phyloP scores from a whole-genome alignment of 495 filamentous ascomycete species.

The Penicillium psychrofluorescens region DNA sequence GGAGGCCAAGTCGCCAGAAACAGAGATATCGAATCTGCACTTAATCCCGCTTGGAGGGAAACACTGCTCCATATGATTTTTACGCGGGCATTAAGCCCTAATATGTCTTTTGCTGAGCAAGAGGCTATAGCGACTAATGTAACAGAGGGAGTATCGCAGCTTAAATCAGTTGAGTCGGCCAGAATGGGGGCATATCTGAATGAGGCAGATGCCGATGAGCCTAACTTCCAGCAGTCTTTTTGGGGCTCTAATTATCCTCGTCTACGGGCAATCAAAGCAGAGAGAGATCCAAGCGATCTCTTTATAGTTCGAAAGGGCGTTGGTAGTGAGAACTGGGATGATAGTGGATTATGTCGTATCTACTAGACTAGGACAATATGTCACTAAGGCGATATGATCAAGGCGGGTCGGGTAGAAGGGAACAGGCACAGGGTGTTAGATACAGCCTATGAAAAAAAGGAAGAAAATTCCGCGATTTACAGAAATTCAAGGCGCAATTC shows the following conservation, averaged over 20 bases:
- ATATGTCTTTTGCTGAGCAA: neutral
- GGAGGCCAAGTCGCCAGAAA: neutral
- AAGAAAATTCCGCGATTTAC: neutral
- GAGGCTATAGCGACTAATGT: neutral
- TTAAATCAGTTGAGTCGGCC: neutral
- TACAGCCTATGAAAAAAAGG: too few relatives aligned
- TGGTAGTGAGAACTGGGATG: slow-evolving; percentile 4
- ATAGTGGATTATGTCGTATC: slow-evolving; percentile 1
- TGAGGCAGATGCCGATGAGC: neutral
- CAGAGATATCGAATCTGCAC: neutral
- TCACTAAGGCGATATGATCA: too few relatives aligned
- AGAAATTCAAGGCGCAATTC: neutral
- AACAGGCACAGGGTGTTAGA: too few relatives aligned
- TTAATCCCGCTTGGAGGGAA: slow-evolving; percentile 1
- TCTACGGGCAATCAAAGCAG: neutral
- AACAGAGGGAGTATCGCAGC: neutral
- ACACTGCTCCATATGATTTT: neutral
- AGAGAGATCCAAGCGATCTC: neutral
- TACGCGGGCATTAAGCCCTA: neutral
- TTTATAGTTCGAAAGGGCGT: slow-evolving; percentile 1
- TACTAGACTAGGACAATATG: too few relatives aligned
- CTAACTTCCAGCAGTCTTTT: neutral
- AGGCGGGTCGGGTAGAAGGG: too few relatives aligned
- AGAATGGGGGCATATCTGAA: neutral
- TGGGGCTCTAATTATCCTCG: neutral